Evolutionary conservation across 2,329 filamentous ascomycete species (phyloP), one percentile per base, ranked within the genome.

Genomic region (Dactylonectria macrodidyma): DNA sequence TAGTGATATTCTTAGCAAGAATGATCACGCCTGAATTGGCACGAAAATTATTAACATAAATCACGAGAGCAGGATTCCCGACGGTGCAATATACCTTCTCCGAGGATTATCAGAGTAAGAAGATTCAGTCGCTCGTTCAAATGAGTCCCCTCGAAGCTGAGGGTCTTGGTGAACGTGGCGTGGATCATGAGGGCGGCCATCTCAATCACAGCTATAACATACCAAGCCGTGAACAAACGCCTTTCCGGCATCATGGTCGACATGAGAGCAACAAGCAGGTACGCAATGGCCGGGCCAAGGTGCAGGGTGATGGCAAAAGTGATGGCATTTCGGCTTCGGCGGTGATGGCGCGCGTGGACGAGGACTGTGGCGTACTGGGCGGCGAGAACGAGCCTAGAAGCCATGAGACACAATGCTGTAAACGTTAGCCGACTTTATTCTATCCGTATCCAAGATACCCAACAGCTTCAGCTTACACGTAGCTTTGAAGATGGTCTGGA

Each of bases 71-170:
- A 2, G 16, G 12, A 9, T 6, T 41, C 19, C 22, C 11, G 6
- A 5, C 8, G 6, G 14, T 8, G 6, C 2, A 1, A 2, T 14
- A 2, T 24, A 62, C 59, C 59, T 62, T 66, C 64, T 6, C 64
- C 64, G 16, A 66, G 59, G 22, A 66, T 55, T 22, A 67, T 67
- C 7, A 67, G 41, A 26, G 65, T 67, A 14, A 67, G 14, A 3
- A 67, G 54, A 36, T 67, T 67, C 7, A 67, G 44, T 14, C 65
- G 51, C 54, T 67, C 65, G 47, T 62, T 63, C 46, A 67, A 63
- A 34, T 67, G 65, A 3, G 65, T 67, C 2, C 65, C 65, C 34
- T 57, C 52, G 36, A 67, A 67, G 30, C 59, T 67, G 44, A 67
- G 54, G 10, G 65, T 67, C 54, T 63, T 58, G 36, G 59, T 54